Percentiles rank a stretch among this genome's conserved stretches.
phyloP scores from a whole-genome alignment of 2,329 filamentous ascomycete species.

The Neopestalotiopsis clavispora region DNA sequence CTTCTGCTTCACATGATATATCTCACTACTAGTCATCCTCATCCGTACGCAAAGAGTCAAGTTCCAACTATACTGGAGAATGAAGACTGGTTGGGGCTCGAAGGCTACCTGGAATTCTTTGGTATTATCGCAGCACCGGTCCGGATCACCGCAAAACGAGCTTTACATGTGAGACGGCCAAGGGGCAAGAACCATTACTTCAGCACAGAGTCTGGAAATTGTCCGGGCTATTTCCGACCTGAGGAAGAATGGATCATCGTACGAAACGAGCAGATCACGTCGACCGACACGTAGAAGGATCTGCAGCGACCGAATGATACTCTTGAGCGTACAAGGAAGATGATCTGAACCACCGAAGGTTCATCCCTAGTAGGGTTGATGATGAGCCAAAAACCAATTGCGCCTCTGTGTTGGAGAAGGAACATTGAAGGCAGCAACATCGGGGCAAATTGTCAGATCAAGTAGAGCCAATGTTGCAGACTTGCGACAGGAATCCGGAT shows the following conservation, averaged over 20 bases:
- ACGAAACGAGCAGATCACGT: background rate
- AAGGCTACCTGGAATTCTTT: background rate
- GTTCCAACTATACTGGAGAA: conserved; percentile 20
- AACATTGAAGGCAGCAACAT: background rate
- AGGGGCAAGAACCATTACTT: conserved; percentile 12
- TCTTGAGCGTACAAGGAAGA: background rate
- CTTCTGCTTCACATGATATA: too few species aligned
- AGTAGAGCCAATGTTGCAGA: too few species aligned
- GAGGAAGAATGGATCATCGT: background rate
- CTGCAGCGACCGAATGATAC: background rate
- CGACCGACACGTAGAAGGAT: background rate
- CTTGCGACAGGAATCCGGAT: too few species aligned
- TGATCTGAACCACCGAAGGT: background rate
- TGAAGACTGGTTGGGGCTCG: background rate
- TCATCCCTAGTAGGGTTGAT: background rate
- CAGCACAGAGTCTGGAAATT: conserved; percentile 8
- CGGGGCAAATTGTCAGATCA: too few species aligned
- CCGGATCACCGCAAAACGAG: conserved; percentile 14
- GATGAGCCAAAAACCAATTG: background rate
- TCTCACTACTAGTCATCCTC: too few species aligned
- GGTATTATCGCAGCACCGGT: conserved; percentile 6
- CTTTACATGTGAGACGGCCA: conserved; percentile 5
- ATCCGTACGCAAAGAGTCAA: conserved; percentile 21
- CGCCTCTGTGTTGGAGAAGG: background rate
- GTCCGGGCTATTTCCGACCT: background rate